Evolutionary conservation across 2,329 filamentous ascomycete genomes (phyloP).

Genomic region (Colletotrichum filicis): DNA sequence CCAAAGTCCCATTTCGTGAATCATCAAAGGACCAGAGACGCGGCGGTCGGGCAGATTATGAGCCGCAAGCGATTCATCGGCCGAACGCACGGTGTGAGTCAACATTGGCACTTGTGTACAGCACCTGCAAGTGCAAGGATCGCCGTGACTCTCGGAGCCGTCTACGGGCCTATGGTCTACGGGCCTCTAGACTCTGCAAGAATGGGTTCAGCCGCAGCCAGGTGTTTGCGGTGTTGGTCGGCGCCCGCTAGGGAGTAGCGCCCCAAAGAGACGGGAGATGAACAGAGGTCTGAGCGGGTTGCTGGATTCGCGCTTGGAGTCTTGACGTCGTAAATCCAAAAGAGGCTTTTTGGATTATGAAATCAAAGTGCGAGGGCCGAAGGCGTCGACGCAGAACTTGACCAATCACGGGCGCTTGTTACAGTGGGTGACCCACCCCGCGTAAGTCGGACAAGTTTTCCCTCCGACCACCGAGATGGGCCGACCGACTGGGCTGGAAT

Average conservation of each 20-base stretch:
- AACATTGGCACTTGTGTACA: neutral
- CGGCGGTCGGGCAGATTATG: neutral
- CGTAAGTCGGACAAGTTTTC: conserved; percentile 22
- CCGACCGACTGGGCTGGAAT: neutral
- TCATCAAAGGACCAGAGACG: neutral
- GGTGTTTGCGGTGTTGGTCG: conserved; percentile 6
- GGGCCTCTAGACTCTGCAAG: too few relatives aligned
- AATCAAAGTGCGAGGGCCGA: conserved; percentile 20
- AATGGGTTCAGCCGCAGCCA: neutral
- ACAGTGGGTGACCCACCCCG: neutral
- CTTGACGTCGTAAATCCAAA: conserved; percentile 26
- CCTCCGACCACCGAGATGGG: conserved; percentile 22
- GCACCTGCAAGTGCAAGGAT: neutral
- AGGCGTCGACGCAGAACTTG: neutral
- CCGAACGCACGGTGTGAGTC: neutral
- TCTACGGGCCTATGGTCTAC: neutral
- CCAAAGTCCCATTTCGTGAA: neutral
- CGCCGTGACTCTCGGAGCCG: neutral
- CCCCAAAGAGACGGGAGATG: neutral
- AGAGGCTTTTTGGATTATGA: neutral
- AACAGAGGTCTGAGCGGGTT: neutral
- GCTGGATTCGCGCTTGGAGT: neutral
- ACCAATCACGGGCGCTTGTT: neutral
- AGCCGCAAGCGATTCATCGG: conserved; percentile 4
- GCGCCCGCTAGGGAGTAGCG: neutral